Base-by-base conservation (phyloP, 768 basidiomycete species). In the Phylloporus sp. region DNA sequence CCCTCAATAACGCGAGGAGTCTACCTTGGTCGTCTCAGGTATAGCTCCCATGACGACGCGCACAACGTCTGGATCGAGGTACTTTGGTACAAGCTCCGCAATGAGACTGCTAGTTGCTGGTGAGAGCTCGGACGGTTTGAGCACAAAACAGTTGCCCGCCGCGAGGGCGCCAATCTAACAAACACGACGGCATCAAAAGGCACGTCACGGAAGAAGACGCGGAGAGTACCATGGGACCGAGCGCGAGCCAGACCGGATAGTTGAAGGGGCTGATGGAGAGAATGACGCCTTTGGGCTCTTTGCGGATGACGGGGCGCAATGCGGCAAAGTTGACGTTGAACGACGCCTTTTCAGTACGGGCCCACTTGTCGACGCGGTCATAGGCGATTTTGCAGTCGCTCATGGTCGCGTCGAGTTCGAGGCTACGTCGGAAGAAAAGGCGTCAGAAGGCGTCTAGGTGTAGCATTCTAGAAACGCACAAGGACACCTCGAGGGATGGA, bases 111-210 rank as follows among this genome's bases (percentile, higher is more conserved):
- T 80, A 4, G 74, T 70, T 2, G 78, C 76, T 0, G 85, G 80
- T 0, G 80, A 71, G 3, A 80, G 69, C 61, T 94, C 92, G 1
- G 91, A 86, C 1, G 88, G 88, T 65, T 94, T 94, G 46, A 92
- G 41, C 5, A 86, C 69, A 4, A 79, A 80, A 0, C 86, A 74
- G 59, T 84, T 85, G 6, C 92, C 92, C 3, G 90, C 88, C 0
- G 90, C 85, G 35, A 95, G 79, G 1, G 91, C 91, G 8, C 85
- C 85, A 40, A 76, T 76, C 71, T 70, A 24, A 9, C 16, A 27
- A 2, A 39, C n/a, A n/a, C n/a, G 24, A 47, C 16, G 5, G 3
- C 5, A n/a, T 32, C 45, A 38, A 26, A 1, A 32, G 1, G 22
- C 32, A 26, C 4, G 29, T 5, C 1, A 8, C 22, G 12, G 31